Evolutionary conservation across 73 alveolate species (phyloP).

Genomic region (Symbiodinium natans): DNA sequence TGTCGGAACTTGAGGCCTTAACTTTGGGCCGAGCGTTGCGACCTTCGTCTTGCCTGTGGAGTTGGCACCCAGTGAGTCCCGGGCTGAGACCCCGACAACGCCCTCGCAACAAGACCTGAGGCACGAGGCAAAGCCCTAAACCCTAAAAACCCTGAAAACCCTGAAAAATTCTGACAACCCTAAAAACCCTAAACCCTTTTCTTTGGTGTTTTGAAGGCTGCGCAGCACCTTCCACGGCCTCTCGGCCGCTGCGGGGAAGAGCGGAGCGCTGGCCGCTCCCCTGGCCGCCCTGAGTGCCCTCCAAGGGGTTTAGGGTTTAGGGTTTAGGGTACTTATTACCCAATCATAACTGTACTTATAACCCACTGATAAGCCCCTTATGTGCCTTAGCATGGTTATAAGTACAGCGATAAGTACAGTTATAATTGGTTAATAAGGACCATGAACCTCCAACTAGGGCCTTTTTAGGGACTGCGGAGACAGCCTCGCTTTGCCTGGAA

Average conservation of each 20-base stretch:
- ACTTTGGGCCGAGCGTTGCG: constrained; percentile 62
- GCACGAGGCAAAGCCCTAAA: too few species aligned
- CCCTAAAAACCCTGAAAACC: too few species aligned
- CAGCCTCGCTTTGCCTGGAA: not conserved
- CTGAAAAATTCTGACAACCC: too few species aligned
- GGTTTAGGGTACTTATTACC: too few species aligned
- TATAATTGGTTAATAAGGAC: too few species aligned
- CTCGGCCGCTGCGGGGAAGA: constrained; percentile 73
- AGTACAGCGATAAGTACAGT: too few species aligned
- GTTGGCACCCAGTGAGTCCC: not conserved
- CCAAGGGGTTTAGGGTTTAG: too few species aligned
- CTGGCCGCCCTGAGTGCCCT: not conserved
- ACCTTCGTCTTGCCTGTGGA: constrained; percentile 67
- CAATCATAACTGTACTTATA: too few species aligned
- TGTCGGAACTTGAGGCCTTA: constrained; percentile 75
- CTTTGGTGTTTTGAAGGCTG: not conserved
- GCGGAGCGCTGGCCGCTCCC: constrained; percentile 42
- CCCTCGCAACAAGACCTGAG: too few species aligned
- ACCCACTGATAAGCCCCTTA: too few species aligned
- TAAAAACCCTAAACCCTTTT: not conserved
- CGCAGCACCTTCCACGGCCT: constrained; percentile 77
- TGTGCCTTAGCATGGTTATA: too few species aligned
- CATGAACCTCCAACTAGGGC: too few species aligned
- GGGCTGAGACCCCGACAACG: not conserved
- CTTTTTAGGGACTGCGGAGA: not conserved